Evolutionary conservation across 1,284 basidiomycete genomes (phyloP).

Genomic region (Malassezia cuniculi): DNA sequence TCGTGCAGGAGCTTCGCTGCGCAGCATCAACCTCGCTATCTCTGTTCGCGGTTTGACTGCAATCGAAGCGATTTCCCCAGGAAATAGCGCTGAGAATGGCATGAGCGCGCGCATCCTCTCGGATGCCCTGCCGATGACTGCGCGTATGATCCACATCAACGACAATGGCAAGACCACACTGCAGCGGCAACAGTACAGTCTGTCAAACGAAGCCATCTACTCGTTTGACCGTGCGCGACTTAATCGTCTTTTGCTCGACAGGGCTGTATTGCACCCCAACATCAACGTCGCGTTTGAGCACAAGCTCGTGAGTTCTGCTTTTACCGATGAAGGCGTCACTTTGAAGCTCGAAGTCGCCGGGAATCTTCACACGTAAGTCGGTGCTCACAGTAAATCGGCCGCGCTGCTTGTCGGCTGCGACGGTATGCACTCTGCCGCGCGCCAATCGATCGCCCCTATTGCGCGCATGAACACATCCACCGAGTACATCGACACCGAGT

Average conservation of each 20-base stretch:
- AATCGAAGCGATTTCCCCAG: constrained; percentile 55
- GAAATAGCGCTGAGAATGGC: constrained; percentile 29
- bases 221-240: constrained; percentile 78
- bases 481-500: constrained; percentile 85
- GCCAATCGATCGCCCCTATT: constrained; percentile 49
- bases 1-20: constrained; percentile 31
- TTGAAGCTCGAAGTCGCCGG: constrained; percentile 8
- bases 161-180: constrained; percentile 19
- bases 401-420: constrained; percentile 30
- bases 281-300: constrained; percentile 65
- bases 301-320: constrained; percentile 61
- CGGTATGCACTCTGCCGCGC: constrained; percentile 21
- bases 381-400: constrained; percentile 10
- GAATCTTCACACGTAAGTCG: constrained; percentile 4
- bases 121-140: constrained; percentile 80
- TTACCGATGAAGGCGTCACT: constrained; percentile 51
- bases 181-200: constrained; percentile 63
- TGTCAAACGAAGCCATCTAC: constrained; percentile 78
- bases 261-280: constrained; percentile 55
- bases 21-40: constrained; percentile 92
- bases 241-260: constrained; percentile 68
- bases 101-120: constrained; percentile 63
- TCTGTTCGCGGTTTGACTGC: constrained; percentile 83
- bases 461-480: constrained; percentile 67
- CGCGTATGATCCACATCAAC: constrained; percentile 81